A percentile compares a stretch with the other conserved stretches of the same genome.
These are phyloP conservation scores for Wickerhamiella qilinensis DNA, from an alignment of 805 yeast genomes.

Conservation along the genomic window DNA sequence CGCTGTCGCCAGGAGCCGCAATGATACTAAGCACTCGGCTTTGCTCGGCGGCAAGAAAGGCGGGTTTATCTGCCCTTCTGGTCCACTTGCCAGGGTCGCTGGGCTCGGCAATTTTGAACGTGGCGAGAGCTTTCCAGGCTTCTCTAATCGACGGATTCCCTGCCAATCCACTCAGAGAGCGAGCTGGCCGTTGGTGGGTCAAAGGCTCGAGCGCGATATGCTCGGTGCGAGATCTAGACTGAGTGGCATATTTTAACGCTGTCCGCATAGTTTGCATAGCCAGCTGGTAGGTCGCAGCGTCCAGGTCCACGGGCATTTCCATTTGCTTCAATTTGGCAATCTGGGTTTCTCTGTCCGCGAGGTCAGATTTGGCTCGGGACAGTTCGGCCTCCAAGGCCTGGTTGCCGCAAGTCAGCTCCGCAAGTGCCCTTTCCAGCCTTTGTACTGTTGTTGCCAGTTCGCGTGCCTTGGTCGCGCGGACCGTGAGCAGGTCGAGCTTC, in stretches of 20 bases:
- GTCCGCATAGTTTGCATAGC: conserved; percentile 1
- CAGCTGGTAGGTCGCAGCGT: conserved; percentile 1
- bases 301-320: conserved; percentile 2
- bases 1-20: background rate
- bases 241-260: background rate
- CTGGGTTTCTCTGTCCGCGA: background rate
- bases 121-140: conserved; percentile 2
- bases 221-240: background rate
- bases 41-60: background rate
- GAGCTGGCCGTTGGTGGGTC: background rate
- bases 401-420: background rate
- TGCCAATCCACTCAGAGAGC: conserved; percentile 1
- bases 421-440: background rate
- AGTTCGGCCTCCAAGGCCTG: background rate
- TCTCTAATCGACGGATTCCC: background rate
- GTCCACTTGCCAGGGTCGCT: no score
- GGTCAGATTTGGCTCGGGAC: background rate
- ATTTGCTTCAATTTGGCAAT: background rate
- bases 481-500: conserved; percentile 2
- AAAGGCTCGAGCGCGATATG: background rate
- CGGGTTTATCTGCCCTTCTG: background rate
- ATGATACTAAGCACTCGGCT: conserved; percentile 2
- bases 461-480: conserved; percentile 2
- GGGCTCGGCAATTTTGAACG: conserved; percentile 1
- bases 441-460: background rate